These are phyloP conservation scores for Penicillium oxalicum DNA, from an alignment of 2,329 filamentous ascomycete genomes.

Conservation along the genomic window DNA sequence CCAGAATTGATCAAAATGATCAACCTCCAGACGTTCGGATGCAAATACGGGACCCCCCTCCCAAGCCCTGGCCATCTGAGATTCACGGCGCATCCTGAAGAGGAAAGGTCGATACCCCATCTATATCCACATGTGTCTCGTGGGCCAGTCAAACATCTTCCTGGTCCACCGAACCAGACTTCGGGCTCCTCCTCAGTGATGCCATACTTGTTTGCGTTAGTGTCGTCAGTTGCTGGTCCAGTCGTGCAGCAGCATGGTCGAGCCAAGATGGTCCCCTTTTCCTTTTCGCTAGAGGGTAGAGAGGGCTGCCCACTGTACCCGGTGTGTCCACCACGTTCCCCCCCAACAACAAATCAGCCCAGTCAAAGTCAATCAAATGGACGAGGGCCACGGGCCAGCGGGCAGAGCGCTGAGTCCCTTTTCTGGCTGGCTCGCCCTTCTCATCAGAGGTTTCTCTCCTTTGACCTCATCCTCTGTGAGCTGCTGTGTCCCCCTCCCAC, in stretches of 20 bases:
- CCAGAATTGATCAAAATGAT: too few species aligned
- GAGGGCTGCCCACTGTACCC: not conserved
- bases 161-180: not conserved
- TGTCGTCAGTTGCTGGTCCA: constrained; percentile 4
- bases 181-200: not conserved
- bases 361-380: too few species aligned
- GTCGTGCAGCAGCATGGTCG: not conserved
- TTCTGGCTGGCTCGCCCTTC: constrained; percentile 11
- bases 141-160: constrained; percentile 10
- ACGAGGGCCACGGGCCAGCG: not conserved
- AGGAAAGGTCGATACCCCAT: not conserved
- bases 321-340: too few species aligned
- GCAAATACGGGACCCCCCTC: not conserved
- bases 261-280: not conserved
- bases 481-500: constrained; percentile 15
- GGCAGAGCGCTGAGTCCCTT: constrained; percentile 9
- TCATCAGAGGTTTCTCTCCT: constrained; percentile 9
- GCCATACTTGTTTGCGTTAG: constrained; percentile 10
- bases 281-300: not conserved
- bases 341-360: too few species aligned
- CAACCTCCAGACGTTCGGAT: too few species aligned
- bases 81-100: constrained; percentile 1
- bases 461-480: constrained; percentile 21
- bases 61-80: constrained; percentile 1
- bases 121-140: not conserved